Base-by-base conservation (phyloP, 352 stramenopile species). In the Aphanomyces cochlioides region DNA sequence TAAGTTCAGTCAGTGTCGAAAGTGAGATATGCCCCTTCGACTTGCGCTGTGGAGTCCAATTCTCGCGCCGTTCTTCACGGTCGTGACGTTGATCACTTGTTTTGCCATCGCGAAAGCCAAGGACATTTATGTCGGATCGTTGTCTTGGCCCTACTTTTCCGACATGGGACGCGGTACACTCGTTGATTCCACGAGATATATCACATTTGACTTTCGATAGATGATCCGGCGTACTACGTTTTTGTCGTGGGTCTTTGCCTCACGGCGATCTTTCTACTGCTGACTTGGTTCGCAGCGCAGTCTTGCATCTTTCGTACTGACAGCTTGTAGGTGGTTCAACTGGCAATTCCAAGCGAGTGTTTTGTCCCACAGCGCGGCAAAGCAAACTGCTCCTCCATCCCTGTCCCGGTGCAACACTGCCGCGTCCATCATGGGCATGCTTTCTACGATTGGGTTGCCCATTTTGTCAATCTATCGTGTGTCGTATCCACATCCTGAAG, bases 61-160 rank as follows among this genome's bases (percentile, higher is more conserved):
- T 41, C 74, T 72, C 8, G 80, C 80, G 40, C 78, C 78, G 19
- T 71, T 78, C 37, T 75, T 75, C 63, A 65, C 80, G 50, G 67
- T 88, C 56, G 65, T 77, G 43, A 85, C 81, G 38, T 73, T 88
- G 43, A 72, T 88, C 17, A 79, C 48, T 37, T 88, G 81, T 40
- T 75, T 86, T 54, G 77, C 82, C 72, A 88, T 85, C 73, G 75
- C 83, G 72, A 85, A 86, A 64, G 72, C 61, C 59, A 79, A 81
- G 45, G 19, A 80, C 74, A 83, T 80, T 69, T 88, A 81, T 72
- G 73, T 83, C 48, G 79, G 78, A 37, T 78, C 79, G 53, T 77
- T 88, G 47, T 69, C 74, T 13, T 88, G 81, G 81, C 81, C 81
- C 8, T 88, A 83, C 73, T 77, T 88, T 47, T 88, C 81, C 36